A percentile compares a stretch with the other conserved stretches of the same genome.
Conservation (phyloP, 2,329 filamentous ascomycete genomes). For the Myriosclerotinia scirpicola region DNA sequence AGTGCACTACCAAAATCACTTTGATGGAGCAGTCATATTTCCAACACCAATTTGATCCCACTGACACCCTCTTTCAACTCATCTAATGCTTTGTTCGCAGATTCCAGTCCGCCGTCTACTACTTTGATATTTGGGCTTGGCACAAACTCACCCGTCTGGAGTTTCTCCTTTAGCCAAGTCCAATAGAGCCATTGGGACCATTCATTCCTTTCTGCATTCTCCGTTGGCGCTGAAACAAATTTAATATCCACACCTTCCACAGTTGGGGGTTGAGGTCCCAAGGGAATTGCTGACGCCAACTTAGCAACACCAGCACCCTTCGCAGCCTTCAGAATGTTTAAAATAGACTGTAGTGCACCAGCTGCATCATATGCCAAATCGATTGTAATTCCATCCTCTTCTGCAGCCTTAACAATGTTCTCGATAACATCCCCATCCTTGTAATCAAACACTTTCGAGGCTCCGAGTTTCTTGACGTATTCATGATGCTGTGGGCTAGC, state of each 20-base stretch:
- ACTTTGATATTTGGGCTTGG: conserved; percentile 44
- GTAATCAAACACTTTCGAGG: conserved; percentile 31
- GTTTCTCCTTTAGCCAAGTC: conserved; percentile 38
- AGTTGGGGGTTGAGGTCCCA: conserved; percentile 48
- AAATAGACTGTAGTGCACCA: conserved; percentile 39
- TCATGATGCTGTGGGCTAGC: conserved; percentile 34
- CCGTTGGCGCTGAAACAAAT: conserved; percentile 49
- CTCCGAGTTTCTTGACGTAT: conserved; percentile 30
- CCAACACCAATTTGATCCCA: conserved; percentile 44
- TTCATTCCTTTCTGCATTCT: conserved; percentile 45
- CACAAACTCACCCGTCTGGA: conserved; percentile 29
- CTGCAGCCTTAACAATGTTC: conserved; percentile 36
- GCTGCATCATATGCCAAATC: conserved; percentile 22
- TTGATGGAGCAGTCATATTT: conserved; percentile 13
- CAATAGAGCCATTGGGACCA: conserved; percentile 8
- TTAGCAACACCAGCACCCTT: conserved; percentile 48
- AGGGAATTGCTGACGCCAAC: conserved; percentile 53
- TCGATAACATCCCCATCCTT: conserved; percentile 27
- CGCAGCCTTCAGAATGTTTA: conserved; percentile 56
- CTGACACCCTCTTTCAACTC: conserved; percentile 45
- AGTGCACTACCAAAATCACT: conserved; percentile 7
- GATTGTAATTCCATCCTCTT: conserved; percentile 20
- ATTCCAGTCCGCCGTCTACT: conserved; percentile 43
- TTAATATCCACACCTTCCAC: conserved; percentile 11
- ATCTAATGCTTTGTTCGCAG: conserved; percentile 43